phyloP scores from a whole-genome alignment of 1,139 yeast genomes.

The Sugiyamaella pinicola region DNA sequence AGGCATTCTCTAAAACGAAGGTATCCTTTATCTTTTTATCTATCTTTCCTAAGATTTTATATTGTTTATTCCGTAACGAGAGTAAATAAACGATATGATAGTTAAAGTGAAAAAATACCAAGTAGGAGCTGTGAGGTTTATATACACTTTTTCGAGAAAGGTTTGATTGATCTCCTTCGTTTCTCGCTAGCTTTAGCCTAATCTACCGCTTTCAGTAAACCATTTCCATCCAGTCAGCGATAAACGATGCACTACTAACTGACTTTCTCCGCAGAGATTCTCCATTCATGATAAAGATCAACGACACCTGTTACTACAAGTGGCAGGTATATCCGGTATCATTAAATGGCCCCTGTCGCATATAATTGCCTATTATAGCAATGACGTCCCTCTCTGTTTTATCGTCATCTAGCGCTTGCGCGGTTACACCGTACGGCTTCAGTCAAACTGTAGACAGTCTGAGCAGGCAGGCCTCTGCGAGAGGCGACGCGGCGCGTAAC shows the following conservation, averaged over 20 bases:
- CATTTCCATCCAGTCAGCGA: slow-evolving; percentile 8
- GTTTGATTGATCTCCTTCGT: too few relatives aligned
- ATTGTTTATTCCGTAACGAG: neutral
- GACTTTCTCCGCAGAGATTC: slow-evolving; percentile 11
- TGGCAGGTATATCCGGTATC: slow-evolving; percentile 14
- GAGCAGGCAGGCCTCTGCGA: slow-evolving; percentile 16
- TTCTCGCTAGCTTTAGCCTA: neutral
- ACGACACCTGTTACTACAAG: neutral
- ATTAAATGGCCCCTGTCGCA: neutral
- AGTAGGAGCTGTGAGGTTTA: neutral
- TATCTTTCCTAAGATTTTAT: neutral
- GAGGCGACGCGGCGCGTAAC: slow-evolving; percentile 10
- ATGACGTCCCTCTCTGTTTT: neutral
- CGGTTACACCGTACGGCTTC: neutral
- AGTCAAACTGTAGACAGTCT: too few relatives aligned
- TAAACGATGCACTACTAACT: slow-evolving; percentile 3
- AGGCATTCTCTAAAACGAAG: slow-evolving; percentile 33
- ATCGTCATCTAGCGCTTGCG: neutral
- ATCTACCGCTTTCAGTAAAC: slow-evolving; percentile 3
- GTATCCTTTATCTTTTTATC: neutral
- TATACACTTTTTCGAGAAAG: neutral
- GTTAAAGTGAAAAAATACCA: too few relatives aligned
- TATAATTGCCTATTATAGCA: slow-evolving; percentile 6
- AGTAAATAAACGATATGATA: neutral
- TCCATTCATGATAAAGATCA: neutral